Evolutionary conservation across 1,139 yeast genomes (phyloP).

Genomic region (Yamadazyma atlantica): DNA sequence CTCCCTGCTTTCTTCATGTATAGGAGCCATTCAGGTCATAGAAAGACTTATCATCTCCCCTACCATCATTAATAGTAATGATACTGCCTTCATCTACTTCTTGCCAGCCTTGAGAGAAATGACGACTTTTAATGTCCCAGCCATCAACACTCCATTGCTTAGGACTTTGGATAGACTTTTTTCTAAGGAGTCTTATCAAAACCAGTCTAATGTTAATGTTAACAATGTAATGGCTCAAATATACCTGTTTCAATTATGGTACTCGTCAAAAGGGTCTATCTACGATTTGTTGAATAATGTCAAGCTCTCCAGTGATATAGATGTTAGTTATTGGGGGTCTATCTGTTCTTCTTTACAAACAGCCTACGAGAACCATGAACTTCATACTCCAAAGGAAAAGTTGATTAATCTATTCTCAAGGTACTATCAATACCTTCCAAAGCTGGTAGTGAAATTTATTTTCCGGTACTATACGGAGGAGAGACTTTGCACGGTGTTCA

Average conservation of each 20-base stretch:
- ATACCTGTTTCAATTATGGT: constrained; percentile 52
- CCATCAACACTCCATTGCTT: constrained; percentile 32
- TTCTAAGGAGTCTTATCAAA: constrained; percentile 22
- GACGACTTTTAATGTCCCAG: constrained; percentile 27
- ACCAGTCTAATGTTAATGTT: constrained; percentile 6
- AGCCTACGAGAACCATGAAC: constrained; percentile 35
- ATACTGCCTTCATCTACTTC: constrained; percentile 22
- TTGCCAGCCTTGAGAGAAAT: constrained; percentile 25
- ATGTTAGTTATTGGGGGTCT: constrained; percentile 32
- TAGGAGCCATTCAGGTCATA: constrained; percentile 48
- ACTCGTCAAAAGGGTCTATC: constrained; percentile 42
- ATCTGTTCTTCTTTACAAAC: constrained; percentile 37
- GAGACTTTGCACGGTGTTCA: constrained; percentile 53
- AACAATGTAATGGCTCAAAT: constrained; percentile 14
- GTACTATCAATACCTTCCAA: constrained; percentile 36
- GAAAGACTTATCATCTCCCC: constrained; percentile 21
- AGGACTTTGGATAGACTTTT: constrained; percentile 35
- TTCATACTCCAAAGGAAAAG: constrained; percentile 45
- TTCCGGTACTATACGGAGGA: constrained; percentile 49
- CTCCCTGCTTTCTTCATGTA: constrained; percentile 32
- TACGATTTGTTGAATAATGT: constrained; percentile 29
- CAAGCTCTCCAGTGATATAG: constrained; percentile 29
- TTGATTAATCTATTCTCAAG: constrained; percentile 44
- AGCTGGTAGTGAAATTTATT: constrained; percentile 38
- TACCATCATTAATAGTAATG: constrained; percentile 18